Percentiles rank a stretch among this genome's conserved stretches.
Evolutionary conservation across 2,329 filamentous ascomycete genomes (phyloP).

Genomic region (Trichothecium roseum): DNA sequence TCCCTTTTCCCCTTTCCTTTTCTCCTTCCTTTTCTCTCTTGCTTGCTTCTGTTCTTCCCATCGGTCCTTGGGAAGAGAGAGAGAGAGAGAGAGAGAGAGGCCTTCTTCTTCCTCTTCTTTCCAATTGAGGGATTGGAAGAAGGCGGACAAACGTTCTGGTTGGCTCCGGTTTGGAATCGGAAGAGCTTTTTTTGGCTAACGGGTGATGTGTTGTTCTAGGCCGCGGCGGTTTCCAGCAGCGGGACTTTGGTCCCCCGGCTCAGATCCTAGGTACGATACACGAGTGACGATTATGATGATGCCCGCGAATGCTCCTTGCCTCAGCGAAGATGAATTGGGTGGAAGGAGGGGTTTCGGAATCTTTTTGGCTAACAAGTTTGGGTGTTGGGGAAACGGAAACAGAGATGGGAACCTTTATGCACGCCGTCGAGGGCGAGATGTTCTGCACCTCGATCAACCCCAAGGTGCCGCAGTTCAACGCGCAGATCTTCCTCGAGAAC

Average conservation of each 20-base stretch:
- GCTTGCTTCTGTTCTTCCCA: constrained; percentile 2
- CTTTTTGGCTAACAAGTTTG: no score
- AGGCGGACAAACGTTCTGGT: no score
- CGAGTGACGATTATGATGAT: no score
- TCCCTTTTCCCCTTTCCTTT: no score
- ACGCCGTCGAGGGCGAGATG: constrained; percentile 95
- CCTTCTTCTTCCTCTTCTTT: no score
- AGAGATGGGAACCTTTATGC: constrained; percentile 90
- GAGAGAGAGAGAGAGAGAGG: no score
- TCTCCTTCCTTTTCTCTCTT: no score
- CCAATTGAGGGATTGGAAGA: background rate
- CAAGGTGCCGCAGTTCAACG: constrained; percentile 98
- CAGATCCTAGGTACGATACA: constrained; percentile 22
- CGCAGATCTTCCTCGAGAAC: constrained; percentile 97
- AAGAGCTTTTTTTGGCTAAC: background rate
- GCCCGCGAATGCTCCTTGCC: no score
- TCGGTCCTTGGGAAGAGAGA: background rate
- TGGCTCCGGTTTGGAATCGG: background rate
- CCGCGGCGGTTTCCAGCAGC: constrained; percentile 27
- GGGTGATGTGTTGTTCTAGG: constrained; percentile 13
- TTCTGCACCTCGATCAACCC: constrained; percentile 91
- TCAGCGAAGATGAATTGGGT: no score
- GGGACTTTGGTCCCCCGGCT: constrained; percentile 27
- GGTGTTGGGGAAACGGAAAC: no score
- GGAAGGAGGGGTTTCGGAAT: no score